These are phyloP conservation scores for Chaetomiaceae sp. DNA, from an alignment of 2,329 filamentous ascomycete genomes.

Conservation along the genomic window DNA sequence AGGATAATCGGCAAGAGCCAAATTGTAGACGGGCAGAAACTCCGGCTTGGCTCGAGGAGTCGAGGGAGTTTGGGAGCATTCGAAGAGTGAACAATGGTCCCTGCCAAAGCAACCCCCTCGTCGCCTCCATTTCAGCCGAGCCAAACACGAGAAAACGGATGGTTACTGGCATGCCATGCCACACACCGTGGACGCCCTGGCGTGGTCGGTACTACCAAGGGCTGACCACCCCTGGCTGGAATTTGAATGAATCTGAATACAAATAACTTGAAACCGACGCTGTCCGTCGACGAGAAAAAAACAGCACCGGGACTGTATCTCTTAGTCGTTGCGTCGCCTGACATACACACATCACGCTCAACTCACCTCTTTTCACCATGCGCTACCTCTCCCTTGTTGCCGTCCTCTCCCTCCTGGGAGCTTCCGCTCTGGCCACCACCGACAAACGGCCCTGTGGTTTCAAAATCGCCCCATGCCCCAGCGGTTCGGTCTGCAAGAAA, in stretches of 20 bases:
- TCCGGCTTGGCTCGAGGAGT: slow-evolving; percentile 14
- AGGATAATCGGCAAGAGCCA: slow-evolving; percentile 4
- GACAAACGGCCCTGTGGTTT: slow-evolving; percentile 21
- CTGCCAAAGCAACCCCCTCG: neutral
- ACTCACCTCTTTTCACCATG: slow-evolving; percentile 11
- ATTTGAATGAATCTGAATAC: neutral
- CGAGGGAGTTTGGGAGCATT: neutral
- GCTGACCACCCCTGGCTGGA: neutral
- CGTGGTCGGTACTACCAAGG: neutral
- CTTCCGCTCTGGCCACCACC: neutral
- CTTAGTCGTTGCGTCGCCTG: no score
- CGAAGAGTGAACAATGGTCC: neutral
- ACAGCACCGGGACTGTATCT: no score
- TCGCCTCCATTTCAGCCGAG: slow-evolving; percentile 9
- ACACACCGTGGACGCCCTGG: neutral
- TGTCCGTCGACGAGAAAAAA: neutral
- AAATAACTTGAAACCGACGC: neutral
- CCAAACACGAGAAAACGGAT: slow-evolving; percentile 13
- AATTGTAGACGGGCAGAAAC: slow-evolving; percentile 6
- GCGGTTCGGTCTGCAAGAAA: slow-evolving; percentile 16
- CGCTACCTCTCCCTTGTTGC: slow-evolving; percentile 7
- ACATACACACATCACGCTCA: no score
- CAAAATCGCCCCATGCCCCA: slow-evolving; percentile 23
- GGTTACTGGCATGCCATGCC: neutral
- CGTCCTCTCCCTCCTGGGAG: slow-evolving; percentile 12